Evolutionary conservation across 345 rosid genomes (phyloP), one percentile per base, ranked within the genome.

Genomic region (Linum trigynum): DNA sequence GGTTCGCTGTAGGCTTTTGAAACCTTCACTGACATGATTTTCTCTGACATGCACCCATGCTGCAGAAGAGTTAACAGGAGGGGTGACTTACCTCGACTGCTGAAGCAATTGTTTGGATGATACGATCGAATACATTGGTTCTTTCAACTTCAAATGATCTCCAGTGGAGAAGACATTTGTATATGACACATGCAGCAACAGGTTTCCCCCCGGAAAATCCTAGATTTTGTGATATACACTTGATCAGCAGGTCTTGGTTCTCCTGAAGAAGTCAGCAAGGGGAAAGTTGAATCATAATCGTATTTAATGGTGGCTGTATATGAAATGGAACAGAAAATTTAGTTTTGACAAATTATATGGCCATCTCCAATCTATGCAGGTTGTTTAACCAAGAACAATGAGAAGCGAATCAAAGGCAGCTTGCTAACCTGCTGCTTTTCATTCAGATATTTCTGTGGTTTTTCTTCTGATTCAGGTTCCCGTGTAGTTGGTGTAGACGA

Each of bases 121-220:
- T 84, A 64, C 96, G 96, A 80, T 94, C 97, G 83, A 94, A 90
- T 69, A 94, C 86, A 59, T 74, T 78, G 17, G 97, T 94, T 77
- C 95, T 83, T 83, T 90, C 99, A 58, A 82, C 97, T 82, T 94
- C 99, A 82, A 94, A 90, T 72, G 97, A 94, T 72, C 95, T 84
- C 99, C 99, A 94, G 40, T 94, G 97, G 71, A 88, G 92, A 45
- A 94, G 97, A 70, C 92, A 88, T 78, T 88, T 94, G 81, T 86
- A 94, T 71, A 88, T 83, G 65, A 88, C 76, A 76, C 92, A 90
- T 63, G 99, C 97, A 74, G 96, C 99, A 69, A 94, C 80, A 38
- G 99, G 99, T 77, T 86, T 90, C 71, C 82, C 80, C 38, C 83
- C 88, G 70, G 90, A 83, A 69, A 88, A 94, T 75, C 97, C 99